Percentiles rank a stretch among this genome's conserved stretches.
phyloP scores from a whole-genome alignment of 495 filamentous ascomycete genomes.

The Immersiella caudata region DNA sequence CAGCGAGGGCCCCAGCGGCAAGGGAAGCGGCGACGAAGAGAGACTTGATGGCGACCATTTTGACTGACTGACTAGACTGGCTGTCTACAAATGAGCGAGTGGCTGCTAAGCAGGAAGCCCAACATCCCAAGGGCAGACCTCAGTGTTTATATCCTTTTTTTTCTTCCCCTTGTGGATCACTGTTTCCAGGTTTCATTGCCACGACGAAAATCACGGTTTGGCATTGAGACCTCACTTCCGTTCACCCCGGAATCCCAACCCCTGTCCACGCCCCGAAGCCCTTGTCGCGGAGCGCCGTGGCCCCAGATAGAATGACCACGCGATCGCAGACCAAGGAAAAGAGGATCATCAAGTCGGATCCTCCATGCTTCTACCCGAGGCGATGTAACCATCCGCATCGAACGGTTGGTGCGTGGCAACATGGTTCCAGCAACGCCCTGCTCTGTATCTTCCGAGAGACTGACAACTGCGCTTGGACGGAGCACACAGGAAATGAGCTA shows the following conservation, averaged over 20 bases:
- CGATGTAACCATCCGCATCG: conserved; percentile 12
- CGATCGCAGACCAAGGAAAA: conserved; percentile 5
- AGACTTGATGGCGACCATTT: conserved; percentile 52
- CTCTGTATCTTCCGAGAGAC: neutral
- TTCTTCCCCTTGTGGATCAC: neutral
- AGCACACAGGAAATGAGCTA: neutral
- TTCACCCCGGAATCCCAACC: neutral
- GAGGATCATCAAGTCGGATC: neutral
- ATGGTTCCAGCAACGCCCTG: neutral
- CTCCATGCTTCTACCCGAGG: neutral
- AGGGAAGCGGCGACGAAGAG: conserved; percentile 45
- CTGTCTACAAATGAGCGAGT: conserved; percentile 6
- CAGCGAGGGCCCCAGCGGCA: conserved; percentile 43
- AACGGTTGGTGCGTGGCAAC: neutral
- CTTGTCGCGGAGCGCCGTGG: neutral
- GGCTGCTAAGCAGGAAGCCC: conserved; percentile 2
- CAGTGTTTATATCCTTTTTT: conserved; percentile 1
- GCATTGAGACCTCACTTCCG: neutral
- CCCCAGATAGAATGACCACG: conserved; percentile 7
- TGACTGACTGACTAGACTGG: conserved; percentile 2
- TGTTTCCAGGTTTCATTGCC: neutral
- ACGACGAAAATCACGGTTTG: neutral
- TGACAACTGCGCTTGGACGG: neutral
- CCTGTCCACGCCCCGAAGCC: neutral
- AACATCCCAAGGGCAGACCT: neutral